Conservation (phyloP, 2,329 filamentous ascomycete species). For the Botrytis tulipae region DNA sequence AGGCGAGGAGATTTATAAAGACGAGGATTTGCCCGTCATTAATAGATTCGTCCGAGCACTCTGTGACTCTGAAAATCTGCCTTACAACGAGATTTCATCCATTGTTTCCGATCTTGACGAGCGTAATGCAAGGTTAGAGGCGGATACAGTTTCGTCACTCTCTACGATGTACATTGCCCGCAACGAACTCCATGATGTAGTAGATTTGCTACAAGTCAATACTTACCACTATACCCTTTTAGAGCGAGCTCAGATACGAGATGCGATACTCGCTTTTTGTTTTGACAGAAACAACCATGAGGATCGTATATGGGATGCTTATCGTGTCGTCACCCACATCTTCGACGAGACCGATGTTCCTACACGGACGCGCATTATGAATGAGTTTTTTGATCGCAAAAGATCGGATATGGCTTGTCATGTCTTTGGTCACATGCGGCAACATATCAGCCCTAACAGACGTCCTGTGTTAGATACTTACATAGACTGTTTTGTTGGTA, state of each 20-base stretch:
- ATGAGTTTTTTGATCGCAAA: slow-evolving; percentile 72
- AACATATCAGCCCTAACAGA: slow-evolving; percentile 60
- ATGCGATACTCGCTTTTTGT: slow-evolving; percentile 66
- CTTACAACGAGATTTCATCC: slow-evolving; percentile 70
- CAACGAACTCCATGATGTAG: slow-evolving; percentile 74
- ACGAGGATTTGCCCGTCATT: slow-evolving; percentile 60
- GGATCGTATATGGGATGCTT: slow-evolving; percentile 62
- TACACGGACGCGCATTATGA: slow-evolving; percentile 72
- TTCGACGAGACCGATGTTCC: slow-evolving; percentile 65
- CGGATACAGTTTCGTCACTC: slow-evolving; percentile 72
- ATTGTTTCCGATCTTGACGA: slow-evolving; percentile 72
- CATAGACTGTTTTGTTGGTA: slow-evolving; percentile 71
- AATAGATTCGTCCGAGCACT: slow-evolving; percentile 73
- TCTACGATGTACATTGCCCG: slow-evolving; percentile 70
- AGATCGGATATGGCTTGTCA: slow-evolving; percentile 82
- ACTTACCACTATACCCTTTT: slow-evolving; percentile 66
- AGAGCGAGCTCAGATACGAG: slow-evolving; percentile 65
- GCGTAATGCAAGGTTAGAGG: slow-evolving; percentile 65
- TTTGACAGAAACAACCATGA: slow-evolving; percentile 61
- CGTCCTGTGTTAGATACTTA: slow-evolving; percentile 76
- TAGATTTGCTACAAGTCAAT: slow-evolving; percentile 77
- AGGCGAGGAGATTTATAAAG: slow-evolving; percentile 50
- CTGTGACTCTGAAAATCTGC: slow-evolving; percentile 56
- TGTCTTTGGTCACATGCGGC: slow-evolving; percentile 93
- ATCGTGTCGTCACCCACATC: slow-evolving; percentile 63